Percentiles rank a stretch among this genome's conserved stretches.
Evolutionary conservation across 2,329 filamentous ascomycete species (phyloP).

Genomic region (Lasiodiplodia sp.): DNA sequence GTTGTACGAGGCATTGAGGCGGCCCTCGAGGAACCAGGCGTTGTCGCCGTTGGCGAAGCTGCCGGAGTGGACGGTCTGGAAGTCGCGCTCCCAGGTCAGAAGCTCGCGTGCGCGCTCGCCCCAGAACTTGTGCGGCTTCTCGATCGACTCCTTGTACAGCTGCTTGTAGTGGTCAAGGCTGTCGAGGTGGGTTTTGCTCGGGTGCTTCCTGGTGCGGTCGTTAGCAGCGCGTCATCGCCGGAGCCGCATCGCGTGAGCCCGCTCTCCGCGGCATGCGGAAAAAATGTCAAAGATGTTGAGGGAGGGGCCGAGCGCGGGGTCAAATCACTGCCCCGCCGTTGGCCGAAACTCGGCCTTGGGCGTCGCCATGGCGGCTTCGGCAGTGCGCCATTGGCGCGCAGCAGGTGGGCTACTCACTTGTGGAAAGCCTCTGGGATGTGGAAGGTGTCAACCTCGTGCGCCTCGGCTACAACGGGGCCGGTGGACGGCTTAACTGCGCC

Average conservation of each 20-base stretch:
- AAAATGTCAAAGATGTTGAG: not conserved
- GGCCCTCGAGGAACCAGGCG: constrained; percentile 94
- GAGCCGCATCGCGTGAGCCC: constrained; percentile 3
- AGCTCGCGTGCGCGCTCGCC: constrained; percentile 83
- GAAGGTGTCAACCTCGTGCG: constrained; percentile 78
- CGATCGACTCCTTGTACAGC: constrained; percentile 83
- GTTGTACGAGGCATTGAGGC: constrained; percentile 96
- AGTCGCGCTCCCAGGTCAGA: constrained; percentile 88
- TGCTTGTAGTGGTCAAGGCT: constrained; percentile 68
- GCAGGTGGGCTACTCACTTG: constrained; percentile 43
- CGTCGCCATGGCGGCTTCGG: constrained; percentile 14
- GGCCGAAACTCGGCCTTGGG: constrained; percentile 19
- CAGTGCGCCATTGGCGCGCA: not conserved
- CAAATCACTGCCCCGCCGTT: constrained; percentile 3
- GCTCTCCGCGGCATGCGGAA: not conserved
- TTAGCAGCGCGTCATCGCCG: constrained; percentile 7
- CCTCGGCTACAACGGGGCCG: constrained; percentile 72
- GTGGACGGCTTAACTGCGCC: constrained; percentile 43
- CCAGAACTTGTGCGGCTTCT: constrained; percentile 90
- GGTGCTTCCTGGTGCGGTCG: constrained; percentile 60
- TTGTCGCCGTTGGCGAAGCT: constrained; percentile 80
- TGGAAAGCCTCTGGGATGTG: constrained; percentile 62
- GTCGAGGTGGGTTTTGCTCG: constrained; percentile 65
- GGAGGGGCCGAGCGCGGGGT: constrained; percentile 20
- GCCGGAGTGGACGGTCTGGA: constrained; percentile 85